Evolutionary conservation across 768 basidiomycete species (phyloP).

Genomic region (Cubamyces sp.): DNA sequence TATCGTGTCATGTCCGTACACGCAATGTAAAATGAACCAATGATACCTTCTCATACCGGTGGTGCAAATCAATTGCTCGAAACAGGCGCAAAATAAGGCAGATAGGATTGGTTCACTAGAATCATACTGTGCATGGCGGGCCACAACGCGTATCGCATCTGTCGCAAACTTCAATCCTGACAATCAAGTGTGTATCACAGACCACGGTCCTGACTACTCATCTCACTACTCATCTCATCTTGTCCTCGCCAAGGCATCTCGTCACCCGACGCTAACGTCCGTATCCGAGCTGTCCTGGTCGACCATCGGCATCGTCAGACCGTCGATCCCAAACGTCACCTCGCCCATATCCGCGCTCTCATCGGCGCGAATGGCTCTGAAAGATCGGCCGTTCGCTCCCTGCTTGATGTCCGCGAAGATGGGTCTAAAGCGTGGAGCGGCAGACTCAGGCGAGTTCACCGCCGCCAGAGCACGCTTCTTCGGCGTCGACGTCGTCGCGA

Average conservation of each 20-base stretch:
- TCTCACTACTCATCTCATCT: not conserved
- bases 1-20: not conserved
- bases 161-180: not conserved
- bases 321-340: constrained; percentile 27
- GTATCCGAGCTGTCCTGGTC: constrained; percentile 6
- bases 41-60: not conserved
- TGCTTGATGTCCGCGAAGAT: constrained; percentile 12
- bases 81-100: not conserved
- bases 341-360: constrained; percentile 10
- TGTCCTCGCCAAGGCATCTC: too few relatives aligned
- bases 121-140: not conserved
- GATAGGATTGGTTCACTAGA: too few relatives aligned
- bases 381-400: not conserved
- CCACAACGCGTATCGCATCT: not conserved
- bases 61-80: not conserved
- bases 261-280: constrained; percentile 2
- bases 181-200: not conserved
- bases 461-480: constrained; percentile 21
- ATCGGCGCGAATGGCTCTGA: not conserved
- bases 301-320: constrained; percentile 21
- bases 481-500: constrained; percentile 32
- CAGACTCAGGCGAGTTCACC: constrained; percentile 13
- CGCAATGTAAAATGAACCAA: not conserved
- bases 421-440: constrained; percentile 7
- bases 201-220: not conserved